These are phyloP conservation scores for Penicillium coprophilum DNA, from an alignment of 495 filamentous ascomycete species.

Conservation along the genomic window DNA sequence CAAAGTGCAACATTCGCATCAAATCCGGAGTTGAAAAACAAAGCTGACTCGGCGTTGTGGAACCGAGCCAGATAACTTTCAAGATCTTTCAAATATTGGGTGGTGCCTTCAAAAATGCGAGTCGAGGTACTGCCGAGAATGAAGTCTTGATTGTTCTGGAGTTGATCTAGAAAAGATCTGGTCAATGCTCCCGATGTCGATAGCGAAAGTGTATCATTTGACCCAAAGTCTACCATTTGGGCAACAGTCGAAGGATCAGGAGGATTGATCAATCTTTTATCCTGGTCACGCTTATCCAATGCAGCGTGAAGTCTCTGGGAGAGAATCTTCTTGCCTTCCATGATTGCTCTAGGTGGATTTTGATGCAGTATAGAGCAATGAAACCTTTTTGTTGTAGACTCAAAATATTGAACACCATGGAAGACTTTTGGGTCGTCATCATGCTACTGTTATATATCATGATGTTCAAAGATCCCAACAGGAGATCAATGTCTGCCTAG, in stretches of 20 bases:
- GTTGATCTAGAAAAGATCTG: conserved; percentile 15
- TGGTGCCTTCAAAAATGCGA: conserved; percentile 17
- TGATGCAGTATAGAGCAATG: too few species aligned
- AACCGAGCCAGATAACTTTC: conserved; percentile 59
- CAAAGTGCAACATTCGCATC: conserved; percentile 67
- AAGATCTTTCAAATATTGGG: conserved; percentile 49
- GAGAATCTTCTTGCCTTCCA: too few species aligned
- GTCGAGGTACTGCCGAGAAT: conserved; percentile 12
- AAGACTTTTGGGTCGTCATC: too few species aligned
- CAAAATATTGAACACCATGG: too few species aligned
- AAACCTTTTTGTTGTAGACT: too few species aligned
- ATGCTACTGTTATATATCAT: too few species aligned
- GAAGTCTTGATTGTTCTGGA: conserved; percentile 18
- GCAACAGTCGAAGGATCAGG: neutral
- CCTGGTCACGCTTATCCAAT: neutral
- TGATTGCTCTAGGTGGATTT: too few species aligned
- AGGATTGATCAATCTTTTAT: neutral
- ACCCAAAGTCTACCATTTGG: conserved; percentile 20
- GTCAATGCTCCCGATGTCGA: conserved; percentile 15
- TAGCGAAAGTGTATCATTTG: conserved; percentile 25
- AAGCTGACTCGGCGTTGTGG: conserved; percentile 53
- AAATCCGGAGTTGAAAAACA: conserved; percentile 67
- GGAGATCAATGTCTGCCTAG: too few species aligned
- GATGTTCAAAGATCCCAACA: too few species aligned
- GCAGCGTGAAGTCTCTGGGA: neutral